Base-by-base conservation (phyloP, 2,329 filamentous ascomycete species). In the Neophaeococcomyces aloes region DNA sequence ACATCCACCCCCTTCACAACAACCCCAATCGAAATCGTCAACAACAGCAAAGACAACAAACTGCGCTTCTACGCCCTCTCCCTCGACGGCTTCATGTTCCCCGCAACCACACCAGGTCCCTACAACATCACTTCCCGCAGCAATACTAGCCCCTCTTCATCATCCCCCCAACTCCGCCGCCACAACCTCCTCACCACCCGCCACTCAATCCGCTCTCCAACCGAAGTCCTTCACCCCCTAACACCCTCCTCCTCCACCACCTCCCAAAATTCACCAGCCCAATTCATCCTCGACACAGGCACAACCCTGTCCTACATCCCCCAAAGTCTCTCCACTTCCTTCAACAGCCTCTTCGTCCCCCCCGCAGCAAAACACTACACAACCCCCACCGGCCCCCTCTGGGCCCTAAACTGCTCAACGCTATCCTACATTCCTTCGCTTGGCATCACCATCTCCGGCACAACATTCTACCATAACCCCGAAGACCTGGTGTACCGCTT, bases 331-430 rank as follows among this genome's bases (percentile, higher is more conserved):
- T 63, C 63, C 3, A 46, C 54, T 10, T 52, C 53, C 4, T 55
- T 71, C 30, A 68, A 69, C 32, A 54, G 53, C 1, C 57, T 61
- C 0, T 74, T 72, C 53, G 42, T 47, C 6, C 69, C 69, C 0
- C 59, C n/a, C n/a, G n/a, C 68, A 1, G 69, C 62, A 1, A 51
- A 40, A 14, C 21, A 40, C 8, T 10, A 45, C 4, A 66, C 58
- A 23, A 51, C 59, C 29, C 19, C 54, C 1, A 45, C 54, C 0
- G 29, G 56, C 1, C 57, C 56, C 1, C 46, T 57, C 0, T 71
- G 64, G 39, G 33, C 59, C 5, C 67, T 72, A 1, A 52, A 61
- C 17, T 73, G 70, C 50, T 55, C 60, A 39, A 64, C 66, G 4
- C 62, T 44, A 1, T 32, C 29, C 27, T 41, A 32, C 38, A 23